A percentile compares a stretch with the other conserved stretches of the same genome.
Evolutionary conservation across 768 basidiomycete genomes (phyloP).

Genomic region (Dendrothele bispora): DNA sequence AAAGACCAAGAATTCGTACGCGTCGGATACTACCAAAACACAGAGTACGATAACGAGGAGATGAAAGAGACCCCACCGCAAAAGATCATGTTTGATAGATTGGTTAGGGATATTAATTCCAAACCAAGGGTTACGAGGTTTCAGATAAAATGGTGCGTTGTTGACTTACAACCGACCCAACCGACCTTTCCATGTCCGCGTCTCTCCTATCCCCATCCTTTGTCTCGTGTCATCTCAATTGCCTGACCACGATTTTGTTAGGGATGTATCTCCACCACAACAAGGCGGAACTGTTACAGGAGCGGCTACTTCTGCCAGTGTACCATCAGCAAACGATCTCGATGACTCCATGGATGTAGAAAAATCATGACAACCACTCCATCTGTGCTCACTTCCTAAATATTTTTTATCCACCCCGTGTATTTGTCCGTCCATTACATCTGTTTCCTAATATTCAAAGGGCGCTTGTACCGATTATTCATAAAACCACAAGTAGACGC

Average conservation of each 20-base stretch:
- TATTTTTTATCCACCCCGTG: too few species aligned
- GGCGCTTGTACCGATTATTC: too few species aligned
- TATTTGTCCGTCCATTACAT: too few species aligned
- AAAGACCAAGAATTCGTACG: slow-evolving; percentile 98
- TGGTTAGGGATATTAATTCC: slow-evolving; percentile 85
- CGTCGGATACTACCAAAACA: slow-evolving; percentile 99
- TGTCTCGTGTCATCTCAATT: neutral
- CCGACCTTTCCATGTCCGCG: neutral
- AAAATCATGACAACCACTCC: too few species aligned
- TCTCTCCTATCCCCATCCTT: too few species aligned
- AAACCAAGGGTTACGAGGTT: slow-evolving; percentile 95
- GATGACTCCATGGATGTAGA: too few species aligned
- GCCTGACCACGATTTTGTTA: slow-evolving; percentile 10
- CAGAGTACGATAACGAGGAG: slow-evolving; percentile 95
- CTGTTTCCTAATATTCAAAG: too few species aligned
- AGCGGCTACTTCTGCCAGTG: slow-evolving; percentile 52
- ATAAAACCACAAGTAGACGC: too few species aligned
- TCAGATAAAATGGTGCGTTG: slow-evolving; percentile 81
- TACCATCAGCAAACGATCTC: slow-evolving; percentile 54
- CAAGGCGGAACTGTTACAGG: slow-evolving; percentile 32
- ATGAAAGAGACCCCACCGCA: slow-evolving; percentile 74
- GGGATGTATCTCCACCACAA: slow-evolving; percentile 45
- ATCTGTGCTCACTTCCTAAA: too few species aligned
- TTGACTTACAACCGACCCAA: neutral
- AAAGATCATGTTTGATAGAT: slow-evolving; percentile 71